Conservation (phyloP, 75 land plant species). For the Pinus tabuliformis region DNA sequence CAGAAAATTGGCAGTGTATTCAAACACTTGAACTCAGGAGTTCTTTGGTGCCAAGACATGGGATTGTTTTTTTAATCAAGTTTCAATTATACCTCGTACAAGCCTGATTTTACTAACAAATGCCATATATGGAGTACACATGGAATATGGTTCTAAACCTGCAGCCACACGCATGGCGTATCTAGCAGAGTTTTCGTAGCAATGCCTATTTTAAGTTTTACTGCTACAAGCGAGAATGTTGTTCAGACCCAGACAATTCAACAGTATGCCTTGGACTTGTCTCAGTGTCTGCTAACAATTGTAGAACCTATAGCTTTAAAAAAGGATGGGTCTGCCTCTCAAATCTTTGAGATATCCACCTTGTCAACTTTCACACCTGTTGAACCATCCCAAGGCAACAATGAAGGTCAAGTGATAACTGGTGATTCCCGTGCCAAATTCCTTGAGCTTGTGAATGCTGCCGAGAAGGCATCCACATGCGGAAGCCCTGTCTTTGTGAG, state of each 20-base stretch:
- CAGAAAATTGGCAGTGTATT: no score
- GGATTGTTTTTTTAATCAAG: no score
- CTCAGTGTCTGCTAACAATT: slow-evolving; percentile 69
- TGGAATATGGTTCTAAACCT: slow-evolving; percentile 68
- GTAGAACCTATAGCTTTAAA: slow-evolving; percentile 34
- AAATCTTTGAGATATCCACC: slow-evolving; percentile 14
- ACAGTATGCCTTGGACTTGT: slow-evolving; percentile 75
- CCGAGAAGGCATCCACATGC: slow-evolving; percentile 15
- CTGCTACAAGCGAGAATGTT: slow-evolving; percentile 58
- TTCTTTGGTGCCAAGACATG: no score
- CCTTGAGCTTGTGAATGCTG: slow-evolving; percentile 7
- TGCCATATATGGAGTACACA: slow-evolving; percentile 84
- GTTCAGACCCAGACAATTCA: slow-evolving; percentile 94
- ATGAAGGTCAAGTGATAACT: neutral
- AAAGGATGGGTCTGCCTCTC: slow-evolving; percentile 25
- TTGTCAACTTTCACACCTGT: slow-evolving; percentile 14
- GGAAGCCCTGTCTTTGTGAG: slow-evolving; percentile 12
- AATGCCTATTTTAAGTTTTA: slow-evolving; percentile 88
- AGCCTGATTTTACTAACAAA: no score
- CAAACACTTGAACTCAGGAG: no score
- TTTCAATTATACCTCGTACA: no score
- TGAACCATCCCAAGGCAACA: slow-evolving; percentile 15
- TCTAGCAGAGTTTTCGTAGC: slow-evolving; percentile 81
- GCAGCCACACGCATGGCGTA: slow-evolving; percentile 75
- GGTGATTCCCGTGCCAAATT: slow-evolving; percentile 17